Evolutionary conservation across 78 protist genomes (phyloP), one percentile per base, ranked within the genome.

Genomic region (Dictyostelium citrinum): DNA sequence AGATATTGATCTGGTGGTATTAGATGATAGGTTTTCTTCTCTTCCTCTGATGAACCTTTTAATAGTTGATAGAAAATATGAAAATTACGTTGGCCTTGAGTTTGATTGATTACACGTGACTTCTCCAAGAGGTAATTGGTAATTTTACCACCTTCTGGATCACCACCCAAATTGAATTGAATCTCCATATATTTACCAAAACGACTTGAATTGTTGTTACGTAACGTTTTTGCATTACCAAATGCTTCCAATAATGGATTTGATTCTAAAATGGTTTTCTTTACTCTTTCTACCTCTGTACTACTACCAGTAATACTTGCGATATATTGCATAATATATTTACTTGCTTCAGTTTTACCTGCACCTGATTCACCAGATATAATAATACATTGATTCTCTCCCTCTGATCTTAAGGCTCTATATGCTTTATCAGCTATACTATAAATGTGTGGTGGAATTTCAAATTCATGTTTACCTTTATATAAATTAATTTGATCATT

Each of bases 201-300:
- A 70, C 99, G 97, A 3, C 97, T 90, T 12, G 98, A 97, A 95
- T 99, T 99, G 97, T 98, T 96, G 95, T 99, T 99, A 43, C 97
- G 88, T 51, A 97, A 76, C 35, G 99, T 99, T 93, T 97, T 98
- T 7, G 99, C 99, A 95, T 99, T 99, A 35, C 99, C 99, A 46
- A 98, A 98, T 35, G 98, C 96, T 85, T 98, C 99, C 35, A 98
- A 84, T 11, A 98, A 17, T 10, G 97, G 97, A 77, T 95, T 95
- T 0, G 95, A 86, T 14, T 95, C 95, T 41, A 97, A 81, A 60
- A 97, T 76, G 16, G 46, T 71, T 17, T 71, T 51, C 70, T 95
- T 99, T 17, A 98, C 98, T 20, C 98, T 93, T 90, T 98, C 99
- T 9, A 55, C 98, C 24, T 93, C 93, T 20, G 45, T n/a, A 20